These are phyloP conservation scores for Huiozyma naganishii DNA, from an alignment of 805 yeast genomes.

Conservation along the genomic window DNA sequence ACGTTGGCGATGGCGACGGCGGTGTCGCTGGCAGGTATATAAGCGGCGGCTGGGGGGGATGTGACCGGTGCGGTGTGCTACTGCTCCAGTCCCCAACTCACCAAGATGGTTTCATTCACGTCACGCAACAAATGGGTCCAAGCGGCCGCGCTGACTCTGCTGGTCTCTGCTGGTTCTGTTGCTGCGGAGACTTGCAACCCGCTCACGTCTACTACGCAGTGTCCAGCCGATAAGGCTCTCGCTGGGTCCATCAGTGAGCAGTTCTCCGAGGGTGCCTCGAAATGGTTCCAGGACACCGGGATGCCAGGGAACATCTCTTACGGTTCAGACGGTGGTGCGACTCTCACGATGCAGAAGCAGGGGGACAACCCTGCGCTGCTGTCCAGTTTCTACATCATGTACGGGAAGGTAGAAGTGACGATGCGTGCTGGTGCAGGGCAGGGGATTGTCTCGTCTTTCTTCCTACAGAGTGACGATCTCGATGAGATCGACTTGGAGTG, in stretches of 20 bases:
- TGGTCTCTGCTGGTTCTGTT: neutral
- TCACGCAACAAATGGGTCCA: too few relatives aligned
- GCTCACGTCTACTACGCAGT: slow-evolving; percentile 23
- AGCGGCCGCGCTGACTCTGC: too few relatives aligned
- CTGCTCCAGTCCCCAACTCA: too few relatives aligned
- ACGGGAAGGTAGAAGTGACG: slow-evolving; percentile 68
- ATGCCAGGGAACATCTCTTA: slow-evolving; percentile 36
- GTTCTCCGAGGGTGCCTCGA: slow-evolving; percentile 36
- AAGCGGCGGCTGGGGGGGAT: too few relatives aligned
- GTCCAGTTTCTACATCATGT: slow-evolving; percentile 79
- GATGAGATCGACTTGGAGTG: slow-evolving; percentile 89
- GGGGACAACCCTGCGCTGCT: slow-evolving; percentile 70
- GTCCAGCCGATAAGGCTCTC: slow-evolving; percentile 49
- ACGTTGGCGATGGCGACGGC: too few relatives aligned
- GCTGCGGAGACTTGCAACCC: slow-evolving; percentile 34
- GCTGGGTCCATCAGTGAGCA: slow-evolving; percentile 43
- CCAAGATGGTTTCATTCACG: too few relatives aligned
- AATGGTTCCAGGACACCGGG: slow-evolving; percentile 34
- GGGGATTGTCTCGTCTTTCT: slow-evolving; percentile 75
- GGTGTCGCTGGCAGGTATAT: too few relatives aligned
- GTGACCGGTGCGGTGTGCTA: too few relatives aligned
- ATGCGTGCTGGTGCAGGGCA: slow-evolving; percentile 64
- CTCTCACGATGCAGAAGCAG: slow-evolving; percentile 46
- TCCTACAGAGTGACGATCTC: slow-evolving; percentile 70
- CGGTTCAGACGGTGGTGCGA: slow-evolving; percentile 47